Conservation (phyloP, 2,329 filamentous ascomycete genomes). For the Colletotrichum lentis region DNA sequence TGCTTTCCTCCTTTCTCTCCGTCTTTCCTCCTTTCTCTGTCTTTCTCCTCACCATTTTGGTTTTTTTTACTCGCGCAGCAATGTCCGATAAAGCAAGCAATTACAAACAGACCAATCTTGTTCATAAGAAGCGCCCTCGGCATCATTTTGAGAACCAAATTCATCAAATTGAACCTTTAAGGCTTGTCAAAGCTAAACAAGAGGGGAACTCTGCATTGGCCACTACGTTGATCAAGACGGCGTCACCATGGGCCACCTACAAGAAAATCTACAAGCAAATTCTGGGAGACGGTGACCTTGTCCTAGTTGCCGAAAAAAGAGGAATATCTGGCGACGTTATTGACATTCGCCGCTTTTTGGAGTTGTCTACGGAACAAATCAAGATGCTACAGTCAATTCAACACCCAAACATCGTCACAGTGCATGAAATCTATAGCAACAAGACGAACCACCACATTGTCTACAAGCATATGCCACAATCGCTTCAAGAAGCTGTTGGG, state of each 20-base stretch:
- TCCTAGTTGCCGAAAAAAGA: slow-evolving; percentile 1
- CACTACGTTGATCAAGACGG: neutral
- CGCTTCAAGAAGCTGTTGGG: neutral
- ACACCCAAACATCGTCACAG: neutral
- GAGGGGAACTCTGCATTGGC: slow-evolving; percentile 3
- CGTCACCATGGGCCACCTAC: neutral
- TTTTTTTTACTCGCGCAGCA: neutral
- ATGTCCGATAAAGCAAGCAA: neutral
- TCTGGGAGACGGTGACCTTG: neutral
- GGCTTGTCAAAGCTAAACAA: slow-evolving; percentile 11
- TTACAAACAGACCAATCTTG: neutral
- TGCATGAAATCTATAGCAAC: slow-evolving; percentile 6
- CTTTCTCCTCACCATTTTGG: neutral
- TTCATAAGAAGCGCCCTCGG: neutral
- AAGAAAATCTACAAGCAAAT: neutral
- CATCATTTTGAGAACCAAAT: neutral
- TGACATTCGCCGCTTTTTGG: neutral
- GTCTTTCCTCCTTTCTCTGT: neutral
- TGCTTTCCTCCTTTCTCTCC: neutral
- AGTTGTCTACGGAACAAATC: neutral
- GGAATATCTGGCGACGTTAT: neutral
- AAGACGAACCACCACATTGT: slow-evolving; percentile 1
- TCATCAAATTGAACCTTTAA: neutral
- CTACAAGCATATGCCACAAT: neutral
- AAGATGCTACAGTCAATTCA: slow-evolving; percentile 10